These are phyloP conservation scores for Yamadazyma sp. DNA, from an alignment of 805 yeast genomes.

Conservation along the genomic window DNA sequence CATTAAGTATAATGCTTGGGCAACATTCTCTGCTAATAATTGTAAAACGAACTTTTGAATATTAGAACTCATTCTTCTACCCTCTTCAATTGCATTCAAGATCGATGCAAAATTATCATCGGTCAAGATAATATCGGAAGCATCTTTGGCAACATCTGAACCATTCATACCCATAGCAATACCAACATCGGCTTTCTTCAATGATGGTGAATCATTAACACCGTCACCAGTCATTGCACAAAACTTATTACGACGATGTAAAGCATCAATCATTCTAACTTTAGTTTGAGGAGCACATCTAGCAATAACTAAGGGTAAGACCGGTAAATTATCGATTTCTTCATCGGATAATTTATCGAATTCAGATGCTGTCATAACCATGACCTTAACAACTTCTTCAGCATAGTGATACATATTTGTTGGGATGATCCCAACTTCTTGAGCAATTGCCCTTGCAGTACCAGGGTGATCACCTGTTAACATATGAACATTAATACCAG, in stretches of 20 bases:
- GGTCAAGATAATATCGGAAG: conserved; percentile 92
- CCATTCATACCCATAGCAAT: conserved; percentile 90
- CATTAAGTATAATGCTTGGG: conserved; percentile 62
- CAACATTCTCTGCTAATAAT: conserved; percentile 35
- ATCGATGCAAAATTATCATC: conserved; percentile 95
- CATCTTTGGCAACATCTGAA: conserved; percentile 96
- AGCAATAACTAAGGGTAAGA: conserved; percentile 74
- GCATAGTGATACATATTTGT: conserved; percentile 53
- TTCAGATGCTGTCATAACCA: conserved; percentile 75
- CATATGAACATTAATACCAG: conserved; percentile 36
- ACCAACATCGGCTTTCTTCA: conserved; percentile 91
- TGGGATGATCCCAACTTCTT: conserved; percentile 35
- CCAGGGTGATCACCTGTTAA: conserved; percentile 35
- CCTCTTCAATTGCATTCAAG: conserved; percentile 61
- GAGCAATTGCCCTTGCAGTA: conserved; percentile 34
- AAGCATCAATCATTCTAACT: conserved; percentile 77
- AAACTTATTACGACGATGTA: conserved; percentile 43
- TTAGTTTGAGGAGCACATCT: conserved; percentile 82
- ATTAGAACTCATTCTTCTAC: conserved; percentile 31
- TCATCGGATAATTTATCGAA: conserved; percentile 63
- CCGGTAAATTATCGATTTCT: conserved; percentile 59
- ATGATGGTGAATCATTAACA: conserved; percentile 94
- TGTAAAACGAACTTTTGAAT: conserved; percentile 34
- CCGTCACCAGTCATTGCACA: conserved; percentile 96
- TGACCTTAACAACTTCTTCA: conserved; percentile 52